Percentiles rank a stretch among this genome's conserved stretches.
Conservation (phyloP, 2,329 filamentous ascomycete genomes). For the Sporothrix globosa region DNA sequence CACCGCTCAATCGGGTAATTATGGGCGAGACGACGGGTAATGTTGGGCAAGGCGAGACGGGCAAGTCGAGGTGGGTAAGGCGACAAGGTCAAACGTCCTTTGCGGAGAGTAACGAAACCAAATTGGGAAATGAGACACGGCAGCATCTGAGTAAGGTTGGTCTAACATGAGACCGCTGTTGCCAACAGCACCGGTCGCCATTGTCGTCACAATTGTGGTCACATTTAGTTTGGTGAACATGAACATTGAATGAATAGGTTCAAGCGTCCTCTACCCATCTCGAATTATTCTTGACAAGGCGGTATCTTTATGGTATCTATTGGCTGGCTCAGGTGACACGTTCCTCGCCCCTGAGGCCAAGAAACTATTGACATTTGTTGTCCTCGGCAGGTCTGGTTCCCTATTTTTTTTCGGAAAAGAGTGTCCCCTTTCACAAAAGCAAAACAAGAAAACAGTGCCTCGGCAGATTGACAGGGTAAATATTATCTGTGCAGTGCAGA, state of each 20-base stretch:
- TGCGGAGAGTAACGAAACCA: no score
- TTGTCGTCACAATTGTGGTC: not conserved
- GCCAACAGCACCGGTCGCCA: not conserved
- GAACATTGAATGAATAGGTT: constrained; percentile 51
- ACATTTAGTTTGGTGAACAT: not conserved
- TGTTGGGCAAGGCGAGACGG: no score
- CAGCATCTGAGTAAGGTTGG: no score
- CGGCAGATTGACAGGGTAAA: constrained; percentile 30
- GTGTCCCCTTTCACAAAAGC: constrained; percentile 11
- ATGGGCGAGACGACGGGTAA: not conserved
- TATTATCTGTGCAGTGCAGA: constrained; percentile 15
- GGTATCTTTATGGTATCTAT: constrained; percentile 30
- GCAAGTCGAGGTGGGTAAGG: no score
- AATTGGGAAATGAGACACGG: no score
- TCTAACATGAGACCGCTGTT: no score
- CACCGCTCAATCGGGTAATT: constrained; percentile 16
- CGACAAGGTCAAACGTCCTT: no score
- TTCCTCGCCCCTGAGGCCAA: constrained; percentile 31
- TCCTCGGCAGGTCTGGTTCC: constrained; percentile 30
- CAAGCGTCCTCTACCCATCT: constrained; percentile 55
- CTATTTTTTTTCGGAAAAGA: not conserved
- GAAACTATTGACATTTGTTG: constrained; percentile 23
- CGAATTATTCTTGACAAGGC: constrained; percentile 1
- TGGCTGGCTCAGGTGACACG: constrained; percentile 41
- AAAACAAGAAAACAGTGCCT: constrained; percentile 22